A percentile compares a stretch with the other conserved stretches of the same genome.
These are phyloP conservation scores for Trypanosoma platydactyli DNA, from an alignment of 208 protist genomes.

Conservation along the genomic window DNA sequence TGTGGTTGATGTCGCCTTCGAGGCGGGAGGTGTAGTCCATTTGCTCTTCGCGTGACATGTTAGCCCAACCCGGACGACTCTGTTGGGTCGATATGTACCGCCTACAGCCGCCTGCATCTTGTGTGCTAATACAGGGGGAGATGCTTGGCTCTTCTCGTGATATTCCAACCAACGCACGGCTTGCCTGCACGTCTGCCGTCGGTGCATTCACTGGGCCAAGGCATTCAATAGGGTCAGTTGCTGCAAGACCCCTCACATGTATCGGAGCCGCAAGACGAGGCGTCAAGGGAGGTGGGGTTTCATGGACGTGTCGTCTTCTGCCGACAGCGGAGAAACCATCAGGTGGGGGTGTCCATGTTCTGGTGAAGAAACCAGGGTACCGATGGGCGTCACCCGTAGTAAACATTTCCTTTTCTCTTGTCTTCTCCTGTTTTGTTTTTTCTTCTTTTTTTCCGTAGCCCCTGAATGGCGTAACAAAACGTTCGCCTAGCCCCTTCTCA, in stretches of 20 bases:
- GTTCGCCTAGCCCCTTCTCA: not conserved
- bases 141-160: slow-evolving; percentile 22
- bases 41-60: slow-evolving; percentile 46
- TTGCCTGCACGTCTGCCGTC: not conserved
- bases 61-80: slow-evolving; percentile 11
- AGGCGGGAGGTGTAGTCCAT: slow-evolving; percentile 52
- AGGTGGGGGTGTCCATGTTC: slow-evolving; percentile 28
- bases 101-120: not conserved
- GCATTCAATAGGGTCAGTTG: not conserved
- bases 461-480: not conserved
- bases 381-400: slow-evolving; percentile 16
- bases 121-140: slow-evolving; percentile 19
- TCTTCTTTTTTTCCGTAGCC: slow-evolving; percentile 5
- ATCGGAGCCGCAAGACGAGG: slow-evolving; percentile 26
- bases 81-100: not conserved
- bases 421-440: slow-evolving; percentile 14
- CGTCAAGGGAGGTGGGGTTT: slow-evolving; percentile 13
- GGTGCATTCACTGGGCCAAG: not conserved
- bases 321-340: not conserved
- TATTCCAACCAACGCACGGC: slow-evolving; percentile 25
- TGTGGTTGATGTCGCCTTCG: slow-evolving; percentile 40
- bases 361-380: slow-evolving; percentile 32
- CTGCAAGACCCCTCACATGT: slow-evolving; percentile 18
- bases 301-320: not conserved
- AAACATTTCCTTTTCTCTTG: slow-evolving; percentile 22